phyloP scores from a whole-genome alignment of 352 stramenopile species.

The Phytophthora nicotianae region DNA sequence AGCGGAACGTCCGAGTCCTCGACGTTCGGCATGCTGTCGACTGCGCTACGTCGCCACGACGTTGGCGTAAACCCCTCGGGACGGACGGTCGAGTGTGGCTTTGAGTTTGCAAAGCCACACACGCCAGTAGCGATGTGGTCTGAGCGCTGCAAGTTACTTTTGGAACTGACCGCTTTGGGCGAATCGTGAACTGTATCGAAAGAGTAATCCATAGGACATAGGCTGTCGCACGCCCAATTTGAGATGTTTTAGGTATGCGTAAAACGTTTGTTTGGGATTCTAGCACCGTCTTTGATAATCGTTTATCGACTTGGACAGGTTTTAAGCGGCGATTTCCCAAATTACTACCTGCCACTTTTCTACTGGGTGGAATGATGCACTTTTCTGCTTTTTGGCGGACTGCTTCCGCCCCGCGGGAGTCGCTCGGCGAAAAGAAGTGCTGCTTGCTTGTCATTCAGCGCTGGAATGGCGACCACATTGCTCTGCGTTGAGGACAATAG shows the following conservation, averaged over 20 bases:
- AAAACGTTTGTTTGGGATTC: constrained; percentile 7
- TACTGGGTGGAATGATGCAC: constrained; percentile 14
- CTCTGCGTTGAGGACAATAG: neutral
- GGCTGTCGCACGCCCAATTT: constrained; percentile 24
- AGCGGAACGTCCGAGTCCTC: constrained; percentile 32
- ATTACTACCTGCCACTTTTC: constrained; percentile 10
- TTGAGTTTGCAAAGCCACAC: constrained; percentile 18
- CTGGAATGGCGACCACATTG: constrained; percentile 8
- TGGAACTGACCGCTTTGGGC: constrained; percentile 21
- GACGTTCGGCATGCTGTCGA: constrained; percentile 27
- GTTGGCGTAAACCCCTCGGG: constrained; percentile 30
- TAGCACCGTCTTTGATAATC: neutral
- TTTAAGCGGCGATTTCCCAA: constrained; percentile 4
- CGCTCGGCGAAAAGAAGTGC: constrained; percentile 11
- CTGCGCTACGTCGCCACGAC: constrained; percentile 31
- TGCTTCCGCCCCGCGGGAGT: constrained; percentile 7
- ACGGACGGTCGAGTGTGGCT: neutral
- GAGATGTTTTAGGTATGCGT: constrained; percentile 1
- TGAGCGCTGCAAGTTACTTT: constrained; percentile 29
- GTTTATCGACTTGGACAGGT: neutral
- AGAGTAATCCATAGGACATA: constrained; percentile 11
- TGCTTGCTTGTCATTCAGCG: constrained; percentile 19
- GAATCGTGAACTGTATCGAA: constrained; percentile 23
- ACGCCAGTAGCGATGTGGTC: constrained; percentile 3
- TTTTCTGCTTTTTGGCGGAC: constrained; percentile 22